Conservation (phyloP, 257 asterid genomes). For the Marsdenia floribunda region DNA sequence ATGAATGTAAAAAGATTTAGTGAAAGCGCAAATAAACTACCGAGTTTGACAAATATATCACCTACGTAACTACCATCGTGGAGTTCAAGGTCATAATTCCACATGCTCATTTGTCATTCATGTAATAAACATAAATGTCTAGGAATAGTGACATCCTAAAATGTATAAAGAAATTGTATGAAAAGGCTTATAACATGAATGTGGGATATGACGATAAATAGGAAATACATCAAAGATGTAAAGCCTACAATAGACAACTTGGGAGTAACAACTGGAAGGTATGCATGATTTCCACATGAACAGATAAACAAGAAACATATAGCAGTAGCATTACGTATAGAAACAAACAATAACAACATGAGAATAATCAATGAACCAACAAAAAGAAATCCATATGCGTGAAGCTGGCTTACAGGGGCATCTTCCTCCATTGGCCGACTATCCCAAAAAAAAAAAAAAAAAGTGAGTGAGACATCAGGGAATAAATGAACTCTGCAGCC, state of each 20-base stretch:
- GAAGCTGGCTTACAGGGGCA: conserved; percentile 47
- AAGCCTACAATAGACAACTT: background rate
- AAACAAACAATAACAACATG: background rate
- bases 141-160: background rate
- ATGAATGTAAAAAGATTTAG: background rate
- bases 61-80: background rate
- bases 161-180: background rate
- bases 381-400: background rate
- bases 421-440: conserved; percentile 78
- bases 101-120: background rate
- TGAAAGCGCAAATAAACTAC: background rate
- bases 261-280: no score
- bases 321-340: background rate
- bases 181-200: background rate
- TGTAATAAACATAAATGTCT: background rate
- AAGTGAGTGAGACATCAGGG: background rate
- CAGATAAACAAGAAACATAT: background rate
- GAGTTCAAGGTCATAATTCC: background rate
- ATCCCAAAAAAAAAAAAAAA: conserved; percentile 9
- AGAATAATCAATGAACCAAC: background rate
- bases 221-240: background rate
- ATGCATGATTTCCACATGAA: background rate
- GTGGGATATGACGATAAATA: background rate
- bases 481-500: background rate
- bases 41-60: background rate